Evolutionary conservation across 1,284 basidiomycete genomes (phyloP), one percentile per base, ranked within the genome.

Genomic region (Boletus albobrunnescens): DNA sequence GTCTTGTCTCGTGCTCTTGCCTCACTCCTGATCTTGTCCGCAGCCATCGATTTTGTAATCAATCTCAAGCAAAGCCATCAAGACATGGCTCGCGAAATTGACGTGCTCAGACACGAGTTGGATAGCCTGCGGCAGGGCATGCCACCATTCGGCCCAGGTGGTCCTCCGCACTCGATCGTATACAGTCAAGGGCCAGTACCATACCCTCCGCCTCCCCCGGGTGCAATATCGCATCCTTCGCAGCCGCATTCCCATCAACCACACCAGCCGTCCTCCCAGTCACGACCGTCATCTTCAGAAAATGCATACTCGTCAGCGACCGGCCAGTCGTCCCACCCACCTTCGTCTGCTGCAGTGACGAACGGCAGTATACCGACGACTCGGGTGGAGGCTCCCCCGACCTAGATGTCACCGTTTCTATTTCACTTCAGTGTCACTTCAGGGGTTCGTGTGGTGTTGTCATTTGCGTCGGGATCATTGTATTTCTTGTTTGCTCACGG

Each of bases 21-120:
- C 31, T 53, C 28, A 14, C 47, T 30, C 43, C 53, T 51, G 31
- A 64, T n/a, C 37, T 26, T 31, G 35, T 23, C 13, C 47, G 36
- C 59, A 93, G 92, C 93, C 22, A 91, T 94, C 63, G 92, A 94
- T 64, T 92, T 89, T 70, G 87, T 95, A 45, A 68, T 71, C 23
- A 79, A 81, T 43, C 68, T 94, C 55, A 93, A 94, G 65, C 76
- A 81, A 51, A 78, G 74, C 49, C 81, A 90, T 61, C 76, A 81
- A 58, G 85, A 89, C 33, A 82, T 91, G 81, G 71, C 73, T 6
- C 76, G 84, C 50, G 89, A 93, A 64, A 78, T 90, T 41, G 89
- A 91, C 35, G 75, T 82, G 64, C 69, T 91, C 51, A 76, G 87
- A 55, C 81, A 84, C 57, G 90, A 93, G 63, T 59, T 91, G 41